Evolutionary conservation across 495 filamentous ascomycete species (phyloP), one percentile per base, ranked within the genome.

Genomic region (Pseudomonodictys pantanalensis): DNA sequence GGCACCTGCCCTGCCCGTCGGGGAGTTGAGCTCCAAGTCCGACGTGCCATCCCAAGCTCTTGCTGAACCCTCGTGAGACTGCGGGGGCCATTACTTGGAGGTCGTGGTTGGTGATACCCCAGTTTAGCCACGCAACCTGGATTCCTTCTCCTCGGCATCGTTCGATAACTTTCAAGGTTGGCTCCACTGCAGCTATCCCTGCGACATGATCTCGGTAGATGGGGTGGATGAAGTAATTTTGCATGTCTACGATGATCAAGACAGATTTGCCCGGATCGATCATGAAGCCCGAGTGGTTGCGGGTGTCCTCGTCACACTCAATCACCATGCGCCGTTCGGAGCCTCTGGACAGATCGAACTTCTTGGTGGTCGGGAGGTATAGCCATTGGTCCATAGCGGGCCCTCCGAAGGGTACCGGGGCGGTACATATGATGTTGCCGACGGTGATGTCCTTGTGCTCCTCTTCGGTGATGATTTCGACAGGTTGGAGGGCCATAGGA

Each of bases 221-320:
- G 8, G 69, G 58, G n/a, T 68, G 74, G 18, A 85, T 70, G 64
- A 84, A 84, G 72, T 79, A 84, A 67, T 84, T 85, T 64, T 85
- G 80, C 75, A 85, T 81, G 68, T 85, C 82, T 32, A 84, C 76
- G 22, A 85, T 75, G 2, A 84, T 69, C 0, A 85, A 69, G 2
- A 78, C 82, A 28, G 74, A 75, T 49, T 68, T 71, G 9, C 11
- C 5, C 2, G 50, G 50, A 26, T 71, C 66, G 30, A 69, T 67
- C 49, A 64, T 49, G 56, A 66, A 68, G 26, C 68, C 66, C 46
- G 56, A 54, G 52, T 71, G 66, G 46, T 71, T 66, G 29, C 54
- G 52, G 53, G 67, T 51, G 23, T 53, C 63, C 47, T 69, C 68
- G 42, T 71, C 68, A 35, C 62, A 56, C 18, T 68, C 63, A 41